These are phyloP conservation scores for Botrytis hyacinthi DNA, from an alignment of 2,329 filamentous ascomycete genomes.

Conservation along the genomic window DNA sequence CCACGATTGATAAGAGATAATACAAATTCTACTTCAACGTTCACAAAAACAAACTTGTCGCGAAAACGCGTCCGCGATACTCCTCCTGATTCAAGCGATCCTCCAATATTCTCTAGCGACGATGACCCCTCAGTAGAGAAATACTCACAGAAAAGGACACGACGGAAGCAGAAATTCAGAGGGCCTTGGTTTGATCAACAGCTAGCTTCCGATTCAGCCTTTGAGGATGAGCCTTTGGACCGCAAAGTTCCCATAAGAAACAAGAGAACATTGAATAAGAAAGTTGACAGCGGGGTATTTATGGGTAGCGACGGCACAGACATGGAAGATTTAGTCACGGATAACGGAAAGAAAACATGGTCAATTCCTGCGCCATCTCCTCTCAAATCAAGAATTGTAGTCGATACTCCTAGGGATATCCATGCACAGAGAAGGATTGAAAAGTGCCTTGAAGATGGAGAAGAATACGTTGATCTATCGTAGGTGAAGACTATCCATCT, in stretches of 20 bases:
- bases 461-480: constrained; percentile 61
- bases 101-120: constrained; percentile 69
- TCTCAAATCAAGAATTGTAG: constrained; percentile 5
- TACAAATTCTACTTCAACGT: constrained; percentile 4
- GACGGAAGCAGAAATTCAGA: constrained; percentile 60
- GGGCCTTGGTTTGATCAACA: constrained; percentile 68
- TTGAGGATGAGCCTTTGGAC: constrained; percentile 22
- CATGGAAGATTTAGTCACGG: constrained; percentile 39
- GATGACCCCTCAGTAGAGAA: constrained; percentile 67
- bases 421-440: constrained; percentile 48
- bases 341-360: background rate
- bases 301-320: constrained; percentile 59
- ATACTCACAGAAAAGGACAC: constrained; percentile 50
- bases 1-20: constrained; percentile 22
- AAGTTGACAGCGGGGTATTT: constrained; percentile 68
- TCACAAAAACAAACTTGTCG: background rate
- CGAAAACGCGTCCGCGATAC: constrained; percentile 43
- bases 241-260: constrained; percentile 25
- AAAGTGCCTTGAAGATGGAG: constrained; percentile 55
- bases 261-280: constrained; percentile 55
- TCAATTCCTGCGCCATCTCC: background rate
- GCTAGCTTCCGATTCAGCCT: constrained; percentile 38
- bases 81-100: constrained; percentile 61
- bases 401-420: constrained; percentile 7
- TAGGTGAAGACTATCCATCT: constrained; percentile 41